A percentile compares a stretch with the other conserved stretches of the same genome.
phyloP scores from a whole-genome alignment of 1,284 basidiomycete genomes.

The Ceratobasidium sp. region DNA sequence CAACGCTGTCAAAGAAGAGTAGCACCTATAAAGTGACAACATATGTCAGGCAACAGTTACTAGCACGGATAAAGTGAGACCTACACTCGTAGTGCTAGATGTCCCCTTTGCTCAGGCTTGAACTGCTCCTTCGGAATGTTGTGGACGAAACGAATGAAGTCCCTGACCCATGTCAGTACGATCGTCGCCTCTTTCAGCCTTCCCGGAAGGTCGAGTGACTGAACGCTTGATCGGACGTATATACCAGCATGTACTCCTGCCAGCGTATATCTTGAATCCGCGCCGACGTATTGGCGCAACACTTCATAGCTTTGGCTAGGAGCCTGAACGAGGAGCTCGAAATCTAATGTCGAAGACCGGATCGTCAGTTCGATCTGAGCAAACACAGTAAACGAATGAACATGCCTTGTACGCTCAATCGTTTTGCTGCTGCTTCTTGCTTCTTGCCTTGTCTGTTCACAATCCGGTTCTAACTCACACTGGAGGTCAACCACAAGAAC shows the following conservation, averaged over 20 bases:
- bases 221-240: constrained; percentile 7
- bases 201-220: not conserved
- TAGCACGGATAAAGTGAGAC: not conserved
- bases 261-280: constrained; percentile 32
- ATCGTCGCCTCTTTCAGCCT: not conserved
- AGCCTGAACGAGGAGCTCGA: not conserved
- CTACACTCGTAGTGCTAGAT: constrained; percentile 26
- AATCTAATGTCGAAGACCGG: not conserved
- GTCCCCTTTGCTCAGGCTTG: constrained; percentile 30
- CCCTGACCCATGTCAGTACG: not conserved
- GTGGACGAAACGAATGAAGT: constrained; percentile 9
- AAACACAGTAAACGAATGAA: not conserved
- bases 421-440: not conserved
- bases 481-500: constrained; percentile 5
- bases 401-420: constrained; percentile 8
- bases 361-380: not conserved
- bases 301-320: not conserved
- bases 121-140: not conserved
- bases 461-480: too few species aligned
- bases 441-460: not conserved
- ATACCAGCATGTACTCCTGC: constrained; percentile 17
- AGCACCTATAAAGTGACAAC: constrained; percentile 7
- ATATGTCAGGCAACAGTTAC: too few species aligned
- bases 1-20: constrained; percentile 15
- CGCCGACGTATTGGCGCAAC: constrained; percentile 22